Percentiles rank a stretch among this genome's conserved stretches.
phyloP scores from a whole-genome alignment of 371 early-diverging fungal species.

The Rhizopus delemar region DNA sequence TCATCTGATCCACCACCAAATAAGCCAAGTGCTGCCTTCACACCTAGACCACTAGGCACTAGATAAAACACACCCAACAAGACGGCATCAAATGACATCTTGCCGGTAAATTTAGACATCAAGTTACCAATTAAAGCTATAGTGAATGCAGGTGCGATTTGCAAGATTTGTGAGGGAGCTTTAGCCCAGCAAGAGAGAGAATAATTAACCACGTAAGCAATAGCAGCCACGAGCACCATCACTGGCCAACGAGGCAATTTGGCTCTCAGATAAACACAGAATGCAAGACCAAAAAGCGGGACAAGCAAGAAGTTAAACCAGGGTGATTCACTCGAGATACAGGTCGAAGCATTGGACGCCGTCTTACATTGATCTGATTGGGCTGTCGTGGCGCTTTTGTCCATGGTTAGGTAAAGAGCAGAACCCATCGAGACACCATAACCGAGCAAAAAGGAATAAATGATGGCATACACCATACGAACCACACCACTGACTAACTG shows the following conservation, averaged over 20 bases:
- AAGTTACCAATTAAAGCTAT: conserved; percentile 60
- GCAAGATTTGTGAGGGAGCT: conserved; percentile 50
- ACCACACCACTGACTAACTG: conserved; percentile 85
- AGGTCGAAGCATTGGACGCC: conserved; percentile 28
- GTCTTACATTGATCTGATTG: conserved; percentile 18
- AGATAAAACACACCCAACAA: conserved; percentile 55
- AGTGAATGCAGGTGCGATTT: conserved; percentile 54
- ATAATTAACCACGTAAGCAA: conserved; percentile 39
- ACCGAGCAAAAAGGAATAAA: conserved; percentile 76
- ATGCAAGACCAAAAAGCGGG: conserved; percentile 44
- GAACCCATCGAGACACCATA: conserved; percentile 81
- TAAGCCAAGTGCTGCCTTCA: conserved; percentile 46
- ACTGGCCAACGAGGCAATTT: conserved; percentile 40
- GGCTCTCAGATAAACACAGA: conserved; percentile 41
- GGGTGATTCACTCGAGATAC: conserved; percentile 28
- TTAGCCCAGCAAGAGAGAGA: conserved; percentile 37
- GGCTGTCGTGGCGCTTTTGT: conserved; percentile 8
- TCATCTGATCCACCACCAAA: conserved; percentile 35
- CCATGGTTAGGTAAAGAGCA: conserved; percentile 43
- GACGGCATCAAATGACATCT: conserved; percentile 59
- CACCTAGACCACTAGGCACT: conserved; percentile 58
- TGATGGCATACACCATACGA: conserved; percentile 75
- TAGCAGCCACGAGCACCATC: conserved; percentile 36
- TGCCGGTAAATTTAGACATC: conserved; percentile 51
- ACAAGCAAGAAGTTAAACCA: conserved; percentile 43